A percentile compares a stretch with the other conserved stretches of the same genome.
Conservation (phyloP, 139 green algal genomes). For the Coelastrella sp. region DNA sequence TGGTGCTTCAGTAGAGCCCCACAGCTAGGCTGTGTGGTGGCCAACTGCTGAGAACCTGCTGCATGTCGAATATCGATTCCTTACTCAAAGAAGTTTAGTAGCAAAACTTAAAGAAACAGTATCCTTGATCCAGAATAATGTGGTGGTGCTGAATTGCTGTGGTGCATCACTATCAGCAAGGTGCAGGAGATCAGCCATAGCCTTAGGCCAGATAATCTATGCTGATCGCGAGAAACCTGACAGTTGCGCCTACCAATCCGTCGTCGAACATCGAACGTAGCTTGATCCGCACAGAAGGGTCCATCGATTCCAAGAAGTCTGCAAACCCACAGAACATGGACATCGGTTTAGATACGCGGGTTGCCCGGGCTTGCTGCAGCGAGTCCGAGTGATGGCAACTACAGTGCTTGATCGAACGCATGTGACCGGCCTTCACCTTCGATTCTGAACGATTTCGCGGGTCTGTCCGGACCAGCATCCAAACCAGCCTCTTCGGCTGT, state of each 20-base stretch:
- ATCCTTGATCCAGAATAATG: no score
- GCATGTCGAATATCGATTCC: no score
- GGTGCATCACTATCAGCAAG: no score
- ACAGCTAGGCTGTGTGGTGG: no score
- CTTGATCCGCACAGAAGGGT: slow-evolving; percentile 47
- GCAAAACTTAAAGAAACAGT: no score
- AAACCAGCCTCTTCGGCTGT: slow-evolving; percentile 30
- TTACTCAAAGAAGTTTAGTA: no score
- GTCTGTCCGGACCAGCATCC: slow-evolving; percentile 6
- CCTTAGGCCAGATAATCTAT: no score
- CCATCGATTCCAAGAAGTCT: slow-evolving; percentile 49
- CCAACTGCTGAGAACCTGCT: no score
- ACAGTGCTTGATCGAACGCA: background rate
- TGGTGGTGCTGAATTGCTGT: no score
- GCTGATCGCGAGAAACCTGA: no score
- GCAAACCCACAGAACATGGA: slow-evolving; percentile 21
- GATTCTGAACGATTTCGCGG: slow-evolving; percentile 36
- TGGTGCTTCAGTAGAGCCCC: no score
- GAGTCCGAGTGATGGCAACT: background rate
- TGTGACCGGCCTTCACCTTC: slow-evolving; percentile 26
- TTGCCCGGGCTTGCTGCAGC: background rate
- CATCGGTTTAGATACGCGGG: background rate
- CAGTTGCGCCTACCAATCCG: slow-evolving; percentile 21
- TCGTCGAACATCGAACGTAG: slow-evolving; percentile 51
- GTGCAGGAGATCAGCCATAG: no score